Evolutionary conservation across 2,329 filamentous ascomycete species (phyloP).

Genomic region (Alternaria dauci): DNA sequence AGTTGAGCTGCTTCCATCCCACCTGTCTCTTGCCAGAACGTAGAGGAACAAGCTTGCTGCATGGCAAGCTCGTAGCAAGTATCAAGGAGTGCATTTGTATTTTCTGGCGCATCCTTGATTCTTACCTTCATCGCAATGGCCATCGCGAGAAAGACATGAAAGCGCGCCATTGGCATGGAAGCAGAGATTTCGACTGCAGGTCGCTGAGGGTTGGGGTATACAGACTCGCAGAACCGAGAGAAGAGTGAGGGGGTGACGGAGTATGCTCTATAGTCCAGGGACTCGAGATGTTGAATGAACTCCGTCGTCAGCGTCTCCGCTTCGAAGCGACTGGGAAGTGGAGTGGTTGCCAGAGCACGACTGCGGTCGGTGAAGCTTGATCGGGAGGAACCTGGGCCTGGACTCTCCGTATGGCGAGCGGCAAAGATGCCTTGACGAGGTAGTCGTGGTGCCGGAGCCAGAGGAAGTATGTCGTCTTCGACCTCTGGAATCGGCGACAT

Average conservation of each 20-base stretch:
- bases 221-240: constrained; percentile 41
- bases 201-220: constrained; percentile 43
- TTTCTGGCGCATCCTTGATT: constrained; percentile 40
- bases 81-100: constrained; percentile 45
- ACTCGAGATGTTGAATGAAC: constrained; percentile 42
- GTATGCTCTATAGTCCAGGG: constrained; percentile 37
- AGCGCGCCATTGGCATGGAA: constrained; percentile 46
- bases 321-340: constrained; percentile 47
- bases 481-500: constrained; percentile 40
- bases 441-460: constrained; percentile 37
- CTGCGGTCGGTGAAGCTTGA: constrained; percentile 46
- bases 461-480: constrained; percentile 41
- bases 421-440: constrained; percentile 46
- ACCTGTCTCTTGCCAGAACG: constrained; percentile 48
- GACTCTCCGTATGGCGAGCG: constrained; percentile 35
- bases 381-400: constrained; percentile 34
- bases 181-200: constrained; percentile 27
- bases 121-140: constrained; percentile 48
- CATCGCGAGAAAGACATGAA: constrained; percentile 50
- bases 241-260: constrained; percentile 36
- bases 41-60: constrained; percentile 41
- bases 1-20: constrained; percentile 45
- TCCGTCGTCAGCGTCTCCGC: constrained; percentile 48
- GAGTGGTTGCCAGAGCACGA: constrained; percentile 41
- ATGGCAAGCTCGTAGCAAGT: constrained; percentile 49